A percentile compares a stretch with the other conserved stretches of the same genome.
Conservation (phyloP, 257 asterid species). For the Scutellaria baicalensis region DNA sequence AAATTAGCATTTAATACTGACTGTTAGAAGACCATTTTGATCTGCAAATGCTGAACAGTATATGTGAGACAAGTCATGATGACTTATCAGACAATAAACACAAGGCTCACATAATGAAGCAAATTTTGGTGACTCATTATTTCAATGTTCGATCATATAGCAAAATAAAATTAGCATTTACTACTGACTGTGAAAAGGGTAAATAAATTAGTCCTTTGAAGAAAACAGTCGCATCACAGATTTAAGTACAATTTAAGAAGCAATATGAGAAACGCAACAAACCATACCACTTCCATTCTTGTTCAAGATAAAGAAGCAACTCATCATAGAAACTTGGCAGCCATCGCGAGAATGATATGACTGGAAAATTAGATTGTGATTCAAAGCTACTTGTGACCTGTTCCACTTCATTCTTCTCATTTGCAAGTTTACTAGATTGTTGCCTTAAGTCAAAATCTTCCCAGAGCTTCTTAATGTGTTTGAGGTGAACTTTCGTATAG, state of each 20-base stretch:
- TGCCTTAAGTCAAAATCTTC: slow-evolving; percentile 79
- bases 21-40: neutral
- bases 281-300: slow-evolving; percentile 96
- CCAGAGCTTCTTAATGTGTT: slow-evolving; percentile 76
- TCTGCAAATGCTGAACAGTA: neutral
- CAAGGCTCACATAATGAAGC: neutral
- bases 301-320: slow-evolving; percentile 92
- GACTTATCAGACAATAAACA: neutral
- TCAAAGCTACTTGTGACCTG: slow-evolving; percentile 38
- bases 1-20: slow-evolving; percentile 8
- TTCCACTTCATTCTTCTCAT: slow-evolving; percentile 57
- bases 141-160: neutral
- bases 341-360: slow-evolving; percentile 72
- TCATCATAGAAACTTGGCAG: slow-evolving; percentile 88
- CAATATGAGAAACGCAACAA: neutral
- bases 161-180: slow-evolving; percentile 6
- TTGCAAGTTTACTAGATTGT: slow-evolving; percentile 63
- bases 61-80: neutral
- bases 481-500: slow-evolving; percentile 79
- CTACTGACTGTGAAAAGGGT: too few species aligned
- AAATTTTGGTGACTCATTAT: neutral
- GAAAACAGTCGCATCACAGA: neutral
- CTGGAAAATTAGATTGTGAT: slow-evolving; percentile 33
- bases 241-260: neutral
- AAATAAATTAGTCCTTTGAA: neutral